phyloP scores from a whole-genome alignment of 2,329 filamentous ascomycete genomes.

The Macrophomina phaseolina region DNA sequence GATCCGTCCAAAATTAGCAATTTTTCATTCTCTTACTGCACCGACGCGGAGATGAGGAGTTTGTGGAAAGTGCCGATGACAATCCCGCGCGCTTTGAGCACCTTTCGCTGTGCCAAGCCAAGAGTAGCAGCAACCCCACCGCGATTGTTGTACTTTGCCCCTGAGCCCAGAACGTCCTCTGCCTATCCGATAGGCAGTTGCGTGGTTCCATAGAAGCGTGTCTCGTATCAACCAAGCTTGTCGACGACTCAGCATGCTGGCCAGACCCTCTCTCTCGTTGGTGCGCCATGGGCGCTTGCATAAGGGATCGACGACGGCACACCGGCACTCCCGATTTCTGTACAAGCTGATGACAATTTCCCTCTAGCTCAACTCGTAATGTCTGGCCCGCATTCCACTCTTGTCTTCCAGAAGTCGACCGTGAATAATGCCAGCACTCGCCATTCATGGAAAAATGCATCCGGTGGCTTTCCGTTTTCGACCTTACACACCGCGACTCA shows the following conservation, averaged over 20 bases:
- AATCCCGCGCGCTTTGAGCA: constrained; percentile 25
- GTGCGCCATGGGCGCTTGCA: constrained; percentile 24
- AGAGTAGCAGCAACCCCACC: constrained; percentile 21
- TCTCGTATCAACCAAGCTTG: constrained; percentile 7
- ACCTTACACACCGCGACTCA: constrained; percentile 12
- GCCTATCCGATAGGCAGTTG: constrained; percentile 15
- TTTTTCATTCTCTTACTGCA: constrained; percentile 17
- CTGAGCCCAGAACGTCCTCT: constrained; percentile 21
- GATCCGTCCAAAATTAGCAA: constrained; percentile 21
- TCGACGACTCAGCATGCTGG: constrained; percentile 22
- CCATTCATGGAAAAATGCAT: constrained; percentile 20
- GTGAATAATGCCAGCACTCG: constrained; percentile 17
- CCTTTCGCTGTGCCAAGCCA: constrained; percentile 18
- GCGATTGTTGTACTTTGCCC: constrained; percentile 19
- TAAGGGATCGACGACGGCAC: constrained; percentile 26
- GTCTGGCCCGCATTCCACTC: constrained; percentile 11
- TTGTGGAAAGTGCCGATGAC: constrained; percentile 24
- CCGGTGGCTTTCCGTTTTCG: background rate
- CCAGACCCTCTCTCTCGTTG: constrained; percentile 18
- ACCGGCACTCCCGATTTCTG: constrained; percentile 9
- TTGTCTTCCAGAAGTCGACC: constrained; percentile 1
- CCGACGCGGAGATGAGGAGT: constrained; percentile 25
- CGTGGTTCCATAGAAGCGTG: constrained; percentile 17
- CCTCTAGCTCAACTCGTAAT: constrained; percentile 21
- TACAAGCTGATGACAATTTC: constrained; percentile 26